A percentile compares a stretch with the other conserved stretches of the same genome.
These are phyloP conservation scores for Cutaneotrichosporon arboriforme DNA, from an alignment of 1,284 basidiomycete genomes.

Conservation along the genomic window DNA sequence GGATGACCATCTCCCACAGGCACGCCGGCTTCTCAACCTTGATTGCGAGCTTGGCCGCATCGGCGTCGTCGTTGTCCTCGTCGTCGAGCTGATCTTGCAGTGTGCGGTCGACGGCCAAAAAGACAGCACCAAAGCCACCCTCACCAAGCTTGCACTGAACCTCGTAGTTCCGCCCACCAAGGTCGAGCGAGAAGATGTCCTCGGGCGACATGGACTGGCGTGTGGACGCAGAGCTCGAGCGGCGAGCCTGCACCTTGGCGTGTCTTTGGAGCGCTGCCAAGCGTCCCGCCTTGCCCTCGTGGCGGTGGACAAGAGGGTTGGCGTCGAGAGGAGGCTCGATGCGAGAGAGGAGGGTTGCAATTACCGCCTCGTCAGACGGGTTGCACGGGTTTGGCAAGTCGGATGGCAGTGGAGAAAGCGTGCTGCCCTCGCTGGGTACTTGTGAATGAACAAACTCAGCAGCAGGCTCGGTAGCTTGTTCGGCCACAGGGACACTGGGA, in stretches of 20 bases:
- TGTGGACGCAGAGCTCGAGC: slow-evolving; percentile 29
- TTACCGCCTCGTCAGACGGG: slow-evolving; percentile 67
- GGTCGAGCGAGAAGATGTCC: slow-evolving; percentile 31
- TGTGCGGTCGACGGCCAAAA: slow-evolving; percentile 59
- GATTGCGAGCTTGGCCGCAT: slow-evolving; percentile 64
- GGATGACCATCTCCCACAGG: slow-evolving; percentile 88
- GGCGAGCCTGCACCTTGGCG: slow-evolving; percentile 37
- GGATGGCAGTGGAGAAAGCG: not conserved
- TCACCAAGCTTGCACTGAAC: slow-evolving; percentile 88
- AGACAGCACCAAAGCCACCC: slow-evolving; percentile 93
- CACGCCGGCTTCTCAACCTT: slow-evolving; percentile 88
- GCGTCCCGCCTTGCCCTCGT: slow-evolving; percentile 54
- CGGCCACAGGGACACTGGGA: too few relatives aligned
- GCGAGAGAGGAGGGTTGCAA: slow-evolving; percentile 59
- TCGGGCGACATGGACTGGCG: slow-evolving; percentile 32
- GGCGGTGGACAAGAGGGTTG: slow-evolving; percentile 59
- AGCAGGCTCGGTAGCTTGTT: not conserved
- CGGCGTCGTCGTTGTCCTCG: slow-evolving; percentile 56
- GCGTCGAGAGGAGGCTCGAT: slow-evolving; percentile 56
- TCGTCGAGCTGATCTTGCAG: slow-evolving; percentile 53
- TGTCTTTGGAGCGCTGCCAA: slow-evolving; percentile 58
- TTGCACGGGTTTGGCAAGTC: slow-evolving; percentile 73
- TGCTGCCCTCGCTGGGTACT: not conserved
- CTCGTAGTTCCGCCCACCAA: slow-evolving; percentile 61
- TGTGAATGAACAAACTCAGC: not conserved